A percentile compares a stretch with the other conserved stretches of the same genome.
phyloP scores from a whole-genome alignment of 106 monocot species.

The Dendrobium nobile region DNA sequence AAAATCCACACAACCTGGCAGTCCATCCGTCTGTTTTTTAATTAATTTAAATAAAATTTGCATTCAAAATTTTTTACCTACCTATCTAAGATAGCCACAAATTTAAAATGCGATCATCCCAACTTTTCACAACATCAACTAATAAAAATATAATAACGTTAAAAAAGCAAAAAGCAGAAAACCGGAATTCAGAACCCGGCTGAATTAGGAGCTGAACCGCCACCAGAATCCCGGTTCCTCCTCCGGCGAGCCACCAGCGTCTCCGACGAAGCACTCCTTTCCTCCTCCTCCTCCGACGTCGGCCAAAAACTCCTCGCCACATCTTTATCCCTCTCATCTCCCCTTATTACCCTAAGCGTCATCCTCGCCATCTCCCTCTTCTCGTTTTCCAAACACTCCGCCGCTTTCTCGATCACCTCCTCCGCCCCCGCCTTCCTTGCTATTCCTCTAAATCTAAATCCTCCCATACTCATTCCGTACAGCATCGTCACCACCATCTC shows the following conservation, averaged over 20 bases:
- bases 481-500: constrained; percentile 45
- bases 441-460: constrained; percentile 57
- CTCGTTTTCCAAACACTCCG: constrained; percentile 9
- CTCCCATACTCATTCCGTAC: constrained; percentile 63
- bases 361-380: constrained; percentile 28
- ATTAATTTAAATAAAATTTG: too few species aligned
- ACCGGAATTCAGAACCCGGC: constrained; percentile 3
- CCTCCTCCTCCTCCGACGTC: constrained; percentile 12
- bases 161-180: not conserved
- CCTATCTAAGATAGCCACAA: too few species aligned
- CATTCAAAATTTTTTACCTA: too few species aligned
- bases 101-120: too few species aligned
- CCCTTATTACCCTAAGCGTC: constrained; percentile 31
- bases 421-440: constrained; percentile 51
- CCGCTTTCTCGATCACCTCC: constrained; percentile 29
- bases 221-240: constrained; percentile 2
- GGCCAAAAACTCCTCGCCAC: constrained; percentile 10
- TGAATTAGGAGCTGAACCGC: not conserved
- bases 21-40: too few species aligned
- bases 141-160: not conserved
- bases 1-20: too few species aligned
- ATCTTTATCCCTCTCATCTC: constrained; percentile 16
- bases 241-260: constrained; percentile 29
- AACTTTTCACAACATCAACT: too few species aligned
- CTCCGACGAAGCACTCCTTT: constrained; percentile 31